Evolutionary conservation across 495 filamentous ascomycete genomes (phyloP).

Genomic region (Talaromyces adpressus): DNA sequence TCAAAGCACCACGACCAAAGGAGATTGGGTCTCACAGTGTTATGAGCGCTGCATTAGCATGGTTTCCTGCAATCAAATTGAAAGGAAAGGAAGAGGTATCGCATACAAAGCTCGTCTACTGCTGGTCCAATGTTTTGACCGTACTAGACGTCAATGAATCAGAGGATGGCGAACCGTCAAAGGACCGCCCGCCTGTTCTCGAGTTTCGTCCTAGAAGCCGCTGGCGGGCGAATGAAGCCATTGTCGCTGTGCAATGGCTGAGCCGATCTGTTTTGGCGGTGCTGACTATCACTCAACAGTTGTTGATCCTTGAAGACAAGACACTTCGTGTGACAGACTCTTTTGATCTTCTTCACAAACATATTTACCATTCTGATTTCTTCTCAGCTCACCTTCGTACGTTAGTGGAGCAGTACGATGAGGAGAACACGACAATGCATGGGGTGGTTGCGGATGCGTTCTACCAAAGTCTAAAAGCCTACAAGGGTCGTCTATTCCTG

Average conservation of each 20-base stretch:
- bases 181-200: slow-evolving; percentile 63
- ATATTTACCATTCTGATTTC: slow-evolving; percentile 84
- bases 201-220: slow-evolving; percentile 76
- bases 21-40: slow-evolving; percentile 83
- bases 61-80: slow-evolving; percentile 93
- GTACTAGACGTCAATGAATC: slow-evolving; percentile 79
- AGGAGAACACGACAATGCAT: slow-evolving; percentile 84
- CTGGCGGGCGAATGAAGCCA: slow-evolving; percentile 91
- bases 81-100: slow-evolving; percentile 60
- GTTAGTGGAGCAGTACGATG: slow-evolving; percentile 82
- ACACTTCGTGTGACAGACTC: slow-evolving; percentile 86
- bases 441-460: slow-evolving; percentile 96
- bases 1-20: slow-evolving; percentile 84
- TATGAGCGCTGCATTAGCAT: slow-evolving; percentile 88
- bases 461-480: slow-evolving; percentile 91
- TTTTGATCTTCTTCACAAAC: slow-evolving; percentile 83
- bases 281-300: slow-evolving; percentile 84
- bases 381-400: slow-evolving; percentile 78
- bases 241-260: slow-evolving; percentile 95
- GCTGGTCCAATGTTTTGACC: slow-evolving; percentile 94
- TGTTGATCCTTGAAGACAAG: slow-evolving; percentile 87
- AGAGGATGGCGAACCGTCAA: slow-evolving; percentile 55
- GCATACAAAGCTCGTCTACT: slow-evolving; percentile 81
- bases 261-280: slow-evolving; percentile 88
- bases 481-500: slow-evolving; percentile 89